Percentiles rank a stretch among this genome's conserved stretches.
Conservation (phyloP, 768 basidiomycete genomes). For the Wakefieldia striispora region DNA sequence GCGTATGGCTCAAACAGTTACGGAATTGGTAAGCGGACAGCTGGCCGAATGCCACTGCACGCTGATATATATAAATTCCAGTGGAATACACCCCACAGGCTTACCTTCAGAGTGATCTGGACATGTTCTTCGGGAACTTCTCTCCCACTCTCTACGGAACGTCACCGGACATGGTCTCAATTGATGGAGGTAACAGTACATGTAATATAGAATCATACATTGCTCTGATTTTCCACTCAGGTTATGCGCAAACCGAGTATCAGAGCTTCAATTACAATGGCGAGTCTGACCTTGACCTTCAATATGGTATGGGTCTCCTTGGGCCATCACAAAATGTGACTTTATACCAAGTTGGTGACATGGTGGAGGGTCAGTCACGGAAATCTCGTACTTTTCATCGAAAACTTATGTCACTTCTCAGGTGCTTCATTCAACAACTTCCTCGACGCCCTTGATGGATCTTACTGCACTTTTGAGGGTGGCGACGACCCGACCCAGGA, state of each 20-base stretch:
- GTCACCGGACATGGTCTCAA: constrained; percentile 28
- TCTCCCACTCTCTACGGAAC: constrained; percentile 19
- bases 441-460: constrained; percentile 34
- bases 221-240: constrained; percentile 2
- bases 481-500: constrained; percentile 32
- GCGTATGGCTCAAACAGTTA: constrained; percentile 29
- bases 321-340: constrained; percentile 25
- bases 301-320: constrained; percentile 30
- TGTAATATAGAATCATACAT: too few species aligned
- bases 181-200: constrained; percentile 33
- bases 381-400: background rate
- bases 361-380: constrained; percentile 20
- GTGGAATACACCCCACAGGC: constrained; percentile 36
- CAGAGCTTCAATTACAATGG: constrained; percentile 25
- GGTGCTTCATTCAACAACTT: constrained; percentile 34
- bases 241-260: constrained; percentile 27
- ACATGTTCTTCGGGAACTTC: constrained; percentile 30
- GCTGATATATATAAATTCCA: constrained; percentile 2
- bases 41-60: background rate
- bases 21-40: constrained; percentile 28
- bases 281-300: constrained; percentile 33
- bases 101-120: constrained; percentile 28
- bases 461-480: constrained; percentile 36
- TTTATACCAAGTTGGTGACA: constrained; percentile 32
- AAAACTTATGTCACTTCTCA: constrained; percentile 5